phyloP scores from a whole-genome alignment of 2,329 filamentous ascomycete genomes.

The Cryphonectria parasitica region DNA sequence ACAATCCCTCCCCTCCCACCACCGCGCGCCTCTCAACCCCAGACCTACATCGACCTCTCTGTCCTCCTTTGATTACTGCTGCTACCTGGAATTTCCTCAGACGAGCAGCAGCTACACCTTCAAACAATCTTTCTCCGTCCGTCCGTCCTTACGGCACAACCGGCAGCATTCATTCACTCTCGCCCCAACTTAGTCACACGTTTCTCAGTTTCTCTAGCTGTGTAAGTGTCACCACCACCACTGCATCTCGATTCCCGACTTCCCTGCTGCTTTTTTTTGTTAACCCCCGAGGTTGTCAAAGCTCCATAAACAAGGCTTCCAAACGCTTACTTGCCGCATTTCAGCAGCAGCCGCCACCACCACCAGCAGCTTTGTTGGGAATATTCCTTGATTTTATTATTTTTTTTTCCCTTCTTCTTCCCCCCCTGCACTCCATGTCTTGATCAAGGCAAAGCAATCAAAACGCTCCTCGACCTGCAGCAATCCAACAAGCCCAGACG shows the following conservation, averaged over 20 bases:
- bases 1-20: constrained; percentile 24
- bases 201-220: constrained; percentile 16
- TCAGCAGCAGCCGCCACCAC: not conserved
- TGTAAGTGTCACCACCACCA: constrained; percentile 27
- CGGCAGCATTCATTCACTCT: constrained; percentile 1
- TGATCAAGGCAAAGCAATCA: constrained; percentile 28
- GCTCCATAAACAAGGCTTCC: constrained; percentile 8
- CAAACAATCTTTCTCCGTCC: constrained; percentile 1
- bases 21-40: not conserved
- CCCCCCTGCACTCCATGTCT: constrained; percentile 29
- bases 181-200: constrained; percentile 14
- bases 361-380: not conserved
- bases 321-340: constrained; percentile 8
- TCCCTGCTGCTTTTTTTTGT: not conserved
- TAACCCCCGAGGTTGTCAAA: not conserved
- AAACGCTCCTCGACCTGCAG: constrained; percentile 26
- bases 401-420: not conserved
- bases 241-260: constrained; percentile 7
- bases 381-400: not conserved
- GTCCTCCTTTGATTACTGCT: constrained; percentile 3
- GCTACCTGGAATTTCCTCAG: not conserved
- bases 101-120: not conserved
- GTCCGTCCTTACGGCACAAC: constrained; percentile 4
- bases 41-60: constrained; percentile 10
- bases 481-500: constrained; percentile 11